Evolutionary conservation across 495 filamentous ascomycete genomes (phyloP).

Genomic region (Saxophila tyrrhenica): DNA sequence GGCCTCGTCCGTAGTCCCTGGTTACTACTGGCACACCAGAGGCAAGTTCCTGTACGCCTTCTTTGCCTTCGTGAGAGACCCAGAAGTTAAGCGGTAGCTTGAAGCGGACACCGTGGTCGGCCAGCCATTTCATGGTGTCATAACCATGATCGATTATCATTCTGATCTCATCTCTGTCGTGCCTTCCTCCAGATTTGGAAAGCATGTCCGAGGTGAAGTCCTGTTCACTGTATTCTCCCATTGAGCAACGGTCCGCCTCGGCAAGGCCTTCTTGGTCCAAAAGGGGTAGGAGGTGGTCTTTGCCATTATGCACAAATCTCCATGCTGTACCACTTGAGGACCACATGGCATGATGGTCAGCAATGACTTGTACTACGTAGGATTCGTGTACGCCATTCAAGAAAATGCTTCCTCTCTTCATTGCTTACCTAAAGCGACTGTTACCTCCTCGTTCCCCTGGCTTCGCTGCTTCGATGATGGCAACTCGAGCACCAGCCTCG

Average conservation of each 20-base stretch:
- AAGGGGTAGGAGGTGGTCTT: not conserved
- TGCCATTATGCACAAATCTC: not conserved
- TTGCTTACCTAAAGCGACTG: not conserved
- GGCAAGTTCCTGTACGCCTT: not conserved
- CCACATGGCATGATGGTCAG: too few relatives aligned
- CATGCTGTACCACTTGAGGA: not conserved
- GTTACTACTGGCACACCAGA: conserved; percentile 42
- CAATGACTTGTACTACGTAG: too few relatives aligned
- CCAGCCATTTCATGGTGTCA: conserved; percentile 46
- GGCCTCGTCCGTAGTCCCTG: conserved; percentile 46
- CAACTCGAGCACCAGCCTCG: conserved; percentile 27
- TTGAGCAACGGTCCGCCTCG: not conserved
- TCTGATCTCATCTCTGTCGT: conserved; percentile 28
- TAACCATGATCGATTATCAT: conserved; percentile 28
- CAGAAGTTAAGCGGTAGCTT: conserved; percentile 53
- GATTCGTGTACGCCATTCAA: too few relatives aligned
- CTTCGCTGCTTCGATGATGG: conserved; percentile 44
- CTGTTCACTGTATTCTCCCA: conserved; percentile 33
- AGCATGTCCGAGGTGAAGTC: conserved; percentile 39
- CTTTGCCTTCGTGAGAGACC: conserved; percentile 26
- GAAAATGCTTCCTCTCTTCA: too few relatives aligned
- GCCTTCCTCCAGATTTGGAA: not conserved
- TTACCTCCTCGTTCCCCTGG: conserved; percentile 45
- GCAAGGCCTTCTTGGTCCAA: not conserved
- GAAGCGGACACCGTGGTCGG: conserved; percentile 40